These are phyloP conservation scores for Aquilaria malaccensis DNA, from an alignment of 345 rosid species.

Conservation along the genomic window DNA sequence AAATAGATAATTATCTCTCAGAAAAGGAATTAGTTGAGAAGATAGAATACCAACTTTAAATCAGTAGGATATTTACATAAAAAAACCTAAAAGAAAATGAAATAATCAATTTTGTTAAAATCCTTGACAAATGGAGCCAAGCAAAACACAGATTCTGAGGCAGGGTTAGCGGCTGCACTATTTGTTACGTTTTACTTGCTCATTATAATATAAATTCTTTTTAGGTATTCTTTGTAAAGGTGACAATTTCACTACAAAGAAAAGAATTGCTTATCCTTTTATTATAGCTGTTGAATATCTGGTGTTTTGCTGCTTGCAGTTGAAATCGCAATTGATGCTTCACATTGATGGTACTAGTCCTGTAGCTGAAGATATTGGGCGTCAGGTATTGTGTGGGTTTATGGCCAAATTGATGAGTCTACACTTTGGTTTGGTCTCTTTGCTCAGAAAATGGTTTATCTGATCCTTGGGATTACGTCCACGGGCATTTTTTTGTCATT, in stretches of 20 bases:
- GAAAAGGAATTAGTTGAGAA: too few species aligned
- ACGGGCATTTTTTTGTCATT: not conserved
- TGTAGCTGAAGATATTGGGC: conserved; percentile 94
- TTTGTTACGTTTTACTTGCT: not conserved
- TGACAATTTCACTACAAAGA: not conserved
- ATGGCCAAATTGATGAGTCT: too few species aligned
- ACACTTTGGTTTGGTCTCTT: too few species aligned
- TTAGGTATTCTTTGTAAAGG: not conserved
- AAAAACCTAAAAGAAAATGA: too few species aligned
- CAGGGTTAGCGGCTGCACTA: not conserved
- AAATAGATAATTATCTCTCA: too few species aligned
- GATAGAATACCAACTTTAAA: too few species aligned
- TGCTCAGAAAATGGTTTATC: too few species aligned
- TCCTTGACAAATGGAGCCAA: too few species aligned
- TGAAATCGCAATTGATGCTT: conserved; percentile 89
- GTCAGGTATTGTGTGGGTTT: conserved; percentile 54
- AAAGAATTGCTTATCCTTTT: not conserved
- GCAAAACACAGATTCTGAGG: not conserved
- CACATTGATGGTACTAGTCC: conserved; percentile 97
- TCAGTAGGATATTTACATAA: too few species aligned
- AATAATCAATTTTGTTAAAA: too few species aligned
- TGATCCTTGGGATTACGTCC: too few species aligned
- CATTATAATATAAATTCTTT: not conserved
- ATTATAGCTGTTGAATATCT: not conserved
- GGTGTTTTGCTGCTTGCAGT: conserved; percentile 30